Evolutionary conservation across 192 early-diverging fungal species (phyloP), one percentile per base, ranked within the genome.

Genomic region (Backusella macrospora): DNA sequence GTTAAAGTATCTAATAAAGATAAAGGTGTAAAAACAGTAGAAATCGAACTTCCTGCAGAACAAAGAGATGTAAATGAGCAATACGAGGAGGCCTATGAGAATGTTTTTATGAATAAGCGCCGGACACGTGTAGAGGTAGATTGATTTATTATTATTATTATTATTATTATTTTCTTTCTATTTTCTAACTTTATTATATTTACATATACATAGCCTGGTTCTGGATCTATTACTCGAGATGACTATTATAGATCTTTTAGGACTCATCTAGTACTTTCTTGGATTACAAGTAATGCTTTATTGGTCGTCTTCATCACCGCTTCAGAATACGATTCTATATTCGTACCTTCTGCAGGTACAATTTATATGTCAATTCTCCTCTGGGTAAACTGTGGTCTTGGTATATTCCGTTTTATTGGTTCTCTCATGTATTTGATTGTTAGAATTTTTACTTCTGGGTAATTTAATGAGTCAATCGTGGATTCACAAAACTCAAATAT

Each of bases 201-300:
- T 21, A 18, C 16, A 62, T 18, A 62, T 14, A 8, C 6, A 46
- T 68, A 39, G 40, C 37, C 66, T 68, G 65, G 65, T 42, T 76
- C 49, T 81, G 81, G 37, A 48, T 69, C 44, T 5, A 9, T 46
- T 23, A 68, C 65, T 29, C 38, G 90, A 76, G 95, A 96, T 77
- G 95, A 98, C 65, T 87, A 93, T 69, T 94, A 95, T 86, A 90
- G 89, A 68, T 88, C 90, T 43, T 96, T 96, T 89, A 88, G 96
- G 43, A 96, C 95, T 4, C 83, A 83, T 13, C 81, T 96, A 38
- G 90, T 98, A 21, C 82, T 96, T 4, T 76, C 84, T 26, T 98
- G 96, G 96, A 88, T 96, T 73, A 90, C 92, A 39, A 88, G 87
- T 73, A 98, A 98, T 75, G 87, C 86, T 4, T 40, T 93, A 21